Conservation (phyloP, 2,329 filamentous ascomycete species). For the Paramyrothecium roridum region DNA sequence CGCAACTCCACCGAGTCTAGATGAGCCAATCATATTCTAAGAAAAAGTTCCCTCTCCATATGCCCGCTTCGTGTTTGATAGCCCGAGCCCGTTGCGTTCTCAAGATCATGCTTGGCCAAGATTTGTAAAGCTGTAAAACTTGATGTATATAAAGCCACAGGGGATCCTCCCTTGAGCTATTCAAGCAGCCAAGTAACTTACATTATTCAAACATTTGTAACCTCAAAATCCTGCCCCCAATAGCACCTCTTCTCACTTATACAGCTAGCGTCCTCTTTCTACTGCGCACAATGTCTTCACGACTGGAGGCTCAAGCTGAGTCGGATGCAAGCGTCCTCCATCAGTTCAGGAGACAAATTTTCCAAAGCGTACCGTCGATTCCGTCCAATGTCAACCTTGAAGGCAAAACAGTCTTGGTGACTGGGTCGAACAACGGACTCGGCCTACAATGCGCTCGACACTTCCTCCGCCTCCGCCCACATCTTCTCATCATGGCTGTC, state of each 20-base stretch:
- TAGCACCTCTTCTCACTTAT: not conserved
- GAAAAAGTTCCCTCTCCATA: not conserved
- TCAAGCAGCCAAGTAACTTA: too few relatives aligned
- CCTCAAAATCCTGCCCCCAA: too few relatives aligned
- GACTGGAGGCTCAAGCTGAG: slow-evolving; percentile 4
- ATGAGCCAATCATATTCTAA: not conserved
- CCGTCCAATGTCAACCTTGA: slow-evolving; percentile 15
- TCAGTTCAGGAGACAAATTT: slow-evolving; percentile 6
- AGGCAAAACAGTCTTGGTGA: slow-evolving; percentile 38
- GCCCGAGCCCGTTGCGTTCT: too few relatives aligned
- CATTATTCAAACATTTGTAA: too few relatives aligned
- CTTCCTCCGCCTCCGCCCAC: not conserved
- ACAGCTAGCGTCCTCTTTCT: not conserved
- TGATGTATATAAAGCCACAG: not conserved
- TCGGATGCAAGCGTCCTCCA: slow-evolving; percentile 5
- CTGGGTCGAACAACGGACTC: slow-evolving; percentile 40
- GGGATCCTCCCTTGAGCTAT: too few relatives aligned
- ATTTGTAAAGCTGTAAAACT: not conserved
- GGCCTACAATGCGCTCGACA: slow-evolving; percentile 39
- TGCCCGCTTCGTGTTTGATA: too few relatives aligned
- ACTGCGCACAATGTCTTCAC: slow-evolving; percentile 5
- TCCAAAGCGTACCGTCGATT: slow-evolving; percentile 8
- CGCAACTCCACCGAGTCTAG: not conserved
- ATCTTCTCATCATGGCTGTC: not conserved
- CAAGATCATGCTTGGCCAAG: too few relatives aligned